Evolutionary conservation across 2,329 filamentous ascomycete species (phyloP).

Genomic region (Ilyonectria mors-panacis): DNA sequence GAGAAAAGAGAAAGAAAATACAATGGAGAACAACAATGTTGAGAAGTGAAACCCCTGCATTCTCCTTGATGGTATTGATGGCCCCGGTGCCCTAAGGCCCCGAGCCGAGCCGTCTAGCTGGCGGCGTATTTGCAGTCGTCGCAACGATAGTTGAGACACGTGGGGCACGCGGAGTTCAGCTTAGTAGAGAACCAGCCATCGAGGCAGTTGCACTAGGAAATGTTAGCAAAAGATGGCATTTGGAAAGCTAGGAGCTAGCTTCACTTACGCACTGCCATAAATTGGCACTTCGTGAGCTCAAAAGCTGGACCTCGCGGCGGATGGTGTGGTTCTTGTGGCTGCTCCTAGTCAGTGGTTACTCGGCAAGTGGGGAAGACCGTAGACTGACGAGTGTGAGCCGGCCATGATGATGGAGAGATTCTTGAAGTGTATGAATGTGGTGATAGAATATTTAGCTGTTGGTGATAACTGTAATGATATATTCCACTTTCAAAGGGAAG

Average conservation of each 20-base stretch:
- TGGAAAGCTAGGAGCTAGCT: neutral
- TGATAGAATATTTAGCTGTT: neutral
- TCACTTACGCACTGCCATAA: neutral
- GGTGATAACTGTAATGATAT: neutral
- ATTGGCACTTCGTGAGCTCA: neutral
- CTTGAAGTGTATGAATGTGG: neutral
- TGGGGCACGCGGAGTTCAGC: neutral
- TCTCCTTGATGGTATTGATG: neutral
- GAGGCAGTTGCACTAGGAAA: neutral
- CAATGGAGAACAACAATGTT: neutral
- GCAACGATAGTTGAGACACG: conserved; percentile 35
- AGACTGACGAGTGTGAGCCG: neutral
- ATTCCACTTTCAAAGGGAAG: neutral
- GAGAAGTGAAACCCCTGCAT: no score
- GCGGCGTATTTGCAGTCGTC: conserved; percentile 37
- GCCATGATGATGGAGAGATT: neutral
- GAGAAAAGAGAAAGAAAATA: neutral
- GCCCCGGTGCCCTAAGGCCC: neutral
- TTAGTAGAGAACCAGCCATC: neutral
- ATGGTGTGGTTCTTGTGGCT: neutral
- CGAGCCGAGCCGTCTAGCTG: neutral
- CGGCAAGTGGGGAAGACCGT: neutral
- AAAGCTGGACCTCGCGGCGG: neutral
- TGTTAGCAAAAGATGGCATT: neutral
- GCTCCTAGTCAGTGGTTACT: neutral